Conservation (phyloP, 2,329 filamentous ascomycete species). For the Cercospora nicotianae region DNA sequence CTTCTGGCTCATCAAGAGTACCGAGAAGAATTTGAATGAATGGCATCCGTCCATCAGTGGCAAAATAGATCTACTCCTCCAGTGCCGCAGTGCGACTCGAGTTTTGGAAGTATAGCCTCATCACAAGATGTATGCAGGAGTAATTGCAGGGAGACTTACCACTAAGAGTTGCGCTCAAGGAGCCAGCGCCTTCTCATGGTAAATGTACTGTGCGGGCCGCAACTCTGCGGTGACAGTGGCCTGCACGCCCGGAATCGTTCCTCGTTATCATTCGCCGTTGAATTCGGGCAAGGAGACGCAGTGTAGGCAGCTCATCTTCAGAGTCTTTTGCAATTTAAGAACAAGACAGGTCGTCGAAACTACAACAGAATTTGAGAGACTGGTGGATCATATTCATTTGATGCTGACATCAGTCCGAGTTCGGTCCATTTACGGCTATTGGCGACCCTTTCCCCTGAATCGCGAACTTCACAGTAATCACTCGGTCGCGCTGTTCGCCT, state of each 20-base stretch:
- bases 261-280: too few relatives aligned
- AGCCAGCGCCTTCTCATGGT: too few relatives aligned
- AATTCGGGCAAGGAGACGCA: too few relatives aligned
- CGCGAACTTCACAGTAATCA: too few relatives aligned
- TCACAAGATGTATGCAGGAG: background rate
- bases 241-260: too few relatives aligned
- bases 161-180: too few relatives aligned
- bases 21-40: background rate
- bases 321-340: too few relatives aligned
- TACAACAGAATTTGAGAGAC: background rate
- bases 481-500: too few relatives aligned
- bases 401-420: background rate
- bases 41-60: background rate
- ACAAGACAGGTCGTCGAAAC: too few relatives aligned
- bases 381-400: background rate
- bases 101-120: background rate
- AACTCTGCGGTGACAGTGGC: too few relatives aligned
- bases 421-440: background rate
- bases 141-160: background rate
- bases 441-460: background rate
- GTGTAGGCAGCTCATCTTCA: too few relatives aligned
- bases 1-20: background rate
- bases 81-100: background rate
- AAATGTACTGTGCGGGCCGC: too few relatives aligned
- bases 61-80: slow-evolving; percentile 1